phyloP scores from a whole-genome alignment of 345 rosid species.

The Brassica juncea region DNA sequence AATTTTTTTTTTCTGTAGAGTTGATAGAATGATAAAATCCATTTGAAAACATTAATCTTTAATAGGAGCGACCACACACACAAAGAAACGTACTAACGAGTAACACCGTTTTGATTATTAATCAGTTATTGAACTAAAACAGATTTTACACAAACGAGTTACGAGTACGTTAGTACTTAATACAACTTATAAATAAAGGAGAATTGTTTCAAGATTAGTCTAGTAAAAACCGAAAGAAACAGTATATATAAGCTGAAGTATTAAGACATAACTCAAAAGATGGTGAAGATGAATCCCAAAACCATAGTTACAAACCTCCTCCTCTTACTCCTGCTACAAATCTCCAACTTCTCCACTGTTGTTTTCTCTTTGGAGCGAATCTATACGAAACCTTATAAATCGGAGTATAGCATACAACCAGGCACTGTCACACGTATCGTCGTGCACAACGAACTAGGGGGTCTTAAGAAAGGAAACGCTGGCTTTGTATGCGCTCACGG shows the following conservation, averaged over 20 bases:
- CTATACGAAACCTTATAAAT: neutral
- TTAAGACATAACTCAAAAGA: constrained; percentile 3
- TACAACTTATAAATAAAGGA: neutral
- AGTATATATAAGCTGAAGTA: neutral
- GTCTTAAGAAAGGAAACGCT: constrained; percentile 32
- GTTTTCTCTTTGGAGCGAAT: neutral
- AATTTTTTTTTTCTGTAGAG: neutral
- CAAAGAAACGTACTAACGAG: neutral
- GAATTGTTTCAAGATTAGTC: constrained; percentile 12
- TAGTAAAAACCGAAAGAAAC: constrained; percentile 1
- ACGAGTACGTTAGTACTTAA: neutral
- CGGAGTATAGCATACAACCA: constrained; percentile 15
- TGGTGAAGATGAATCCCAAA: constrained; percentile 19
- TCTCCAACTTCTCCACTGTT: neutral
- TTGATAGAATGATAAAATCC: neutral
- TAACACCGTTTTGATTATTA: neutral
- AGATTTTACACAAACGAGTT: neutral
- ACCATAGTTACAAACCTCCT: constrained; percentile 17
- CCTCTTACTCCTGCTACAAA: constrained; percentile 17
- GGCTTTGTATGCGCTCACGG: constrained; percentile 36
- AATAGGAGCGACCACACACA: neutral
- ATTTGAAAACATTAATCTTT: neutral
- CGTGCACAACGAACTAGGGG: constrained; percentile 30
- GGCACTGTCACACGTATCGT: constrained; percentile 17
- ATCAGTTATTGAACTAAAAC: neutral